A percentile compares a stretch with the other conserved stretches of the same genome.
Conservation (phyloP, 1,139 yeast genomes). For the Hyphopichia pseudoburtonii region DNA sequence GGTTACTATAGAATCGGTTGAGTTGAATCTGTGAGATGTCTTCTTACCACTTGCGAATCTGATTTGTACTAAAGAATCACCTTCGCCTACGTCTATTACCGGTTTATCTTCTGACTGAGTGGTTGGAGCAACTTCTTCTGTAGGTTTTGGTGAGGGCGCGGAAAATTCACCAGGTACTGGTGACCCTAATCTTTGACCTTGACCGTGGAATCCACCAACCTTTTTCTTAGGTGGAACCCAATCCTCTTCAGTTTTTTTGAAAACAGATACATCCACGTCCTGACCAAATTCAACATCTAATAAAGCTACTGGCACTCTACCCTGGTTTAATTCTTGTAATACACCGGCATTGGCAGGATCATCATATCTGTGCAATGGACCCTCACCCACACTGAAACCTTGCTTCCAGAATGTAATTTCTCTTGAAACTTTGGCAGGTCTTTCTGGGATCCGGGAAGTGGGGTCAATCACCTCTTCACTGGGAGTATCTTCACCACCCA, state of each 20-base stretch:
- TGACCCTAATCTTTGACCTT: conserved; percentile 88
- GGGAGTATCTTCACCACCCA: conserved; percentile 64
- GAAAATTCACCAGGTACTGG: conserved; percentile 73
- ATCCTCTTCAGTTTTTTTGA: conserved; percentile 77
- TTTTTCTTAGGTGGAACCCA: conserved; percentile 69
- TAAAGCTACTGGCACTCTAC: conserved; percentile 88
- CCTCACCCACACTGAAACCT: conserved; percentile 94
- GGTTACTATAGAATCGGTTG: conserved; percentile 63
- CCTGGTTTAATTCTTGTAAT: conserved; percentile 77
- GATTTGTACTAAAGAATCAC: conserved; percentile 79
- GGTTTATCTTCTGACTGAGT: conserved; percentile 17
- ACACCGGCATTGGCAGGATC: conserved; percentile 83
- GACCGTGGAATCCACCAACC: conserved; percentile 73
- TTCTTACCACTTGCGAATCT: conserved; percentile 83
- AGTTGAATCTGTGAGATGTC: conserved; percentile 61
- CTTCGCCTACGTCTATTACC: conserved; percentile 42
- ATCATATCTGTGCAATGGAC: conserved; percentile 80
- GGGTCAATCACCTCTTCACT: conserved; percentile 38
- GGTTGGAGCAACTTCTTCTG: conserved; percentile 14
- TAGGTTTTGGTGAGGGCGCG: conserved; percentile 8
- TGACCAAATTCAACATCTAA: conserved; percentile 86
- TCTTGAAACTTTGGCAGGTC: conserved; percentile 57
- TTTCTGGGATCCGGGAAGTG: conserved; percentile 25
- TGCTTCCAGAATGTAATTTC: conserved; percentile 94
- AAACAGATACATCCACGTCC: conserved; percentile 93